phyloP scores from a whole-genome alignment of 139 green algal genomes.

The Micromonas commoda region DNA sequence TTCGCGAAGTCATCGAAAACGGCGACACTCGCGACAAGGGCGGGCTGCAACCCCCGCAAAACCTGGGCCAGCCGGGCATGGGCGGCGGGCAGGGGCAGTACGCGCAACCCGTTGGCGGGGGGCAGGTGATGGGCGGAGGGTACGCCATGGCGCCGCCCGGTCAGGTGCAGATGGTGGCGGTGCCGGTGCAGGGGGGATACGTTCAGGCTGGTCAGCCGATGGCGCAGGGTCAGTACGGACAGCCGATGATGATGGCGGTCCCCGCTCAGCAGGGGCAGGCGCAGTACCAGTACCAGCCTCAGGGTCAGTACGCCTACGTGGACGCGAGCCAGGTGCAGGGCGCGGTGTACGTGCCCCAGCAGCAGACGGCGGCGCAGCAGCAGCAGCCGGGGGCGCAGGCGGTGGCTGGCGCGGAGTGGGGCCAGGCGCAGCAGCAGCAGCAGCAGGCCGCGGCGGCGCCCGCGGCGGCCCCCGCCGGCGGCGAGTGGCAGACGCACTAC shows the following conservation, averaged over 20 bases:
- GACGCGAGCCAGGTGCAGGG: not conserved
- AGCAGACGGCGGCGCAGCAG: not conserved
- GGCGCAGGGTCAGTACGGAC: not conserved
- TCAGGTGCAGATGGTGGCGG: not conserved
- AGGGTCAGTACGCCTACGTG: no score
- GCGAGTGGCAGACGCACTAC: constrained; percentile 15
- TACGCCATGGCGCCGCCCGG: no score
- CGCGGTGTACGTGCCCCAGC: not conserved
- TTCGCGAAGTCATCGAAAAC: constrained; percentile 16
- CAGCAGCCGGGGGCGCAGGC: not conserved
- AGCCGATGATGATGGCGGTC: not conserved
- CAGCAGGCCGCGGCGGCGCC: not conserved
- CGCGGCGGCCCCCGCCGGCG: not conserved
- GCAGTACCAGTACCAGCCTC: no score
- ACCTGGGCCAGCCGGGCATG: no score
- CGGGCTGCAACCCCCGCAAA: no score
- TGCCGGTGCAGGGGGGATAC: not conserved
- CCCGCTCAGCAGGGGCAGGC: not conserved
- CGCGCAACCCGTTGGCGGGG: no score
- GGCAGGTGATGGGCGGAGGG: no score
- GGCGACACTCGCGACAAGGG: not conserved
- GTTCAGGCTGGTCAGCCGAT: not conserved
- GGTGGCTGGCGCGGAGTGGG: not conserved
- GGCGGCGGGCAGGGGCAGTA: no score
- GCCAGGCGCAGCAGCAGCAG: not conserved